Percentiles rank a stretch among this genome's conserved stretches.
phyloP scores from a whole-genome alignment of 192 early-diverging fungal species.

The Coemansia sp. region DNA sequence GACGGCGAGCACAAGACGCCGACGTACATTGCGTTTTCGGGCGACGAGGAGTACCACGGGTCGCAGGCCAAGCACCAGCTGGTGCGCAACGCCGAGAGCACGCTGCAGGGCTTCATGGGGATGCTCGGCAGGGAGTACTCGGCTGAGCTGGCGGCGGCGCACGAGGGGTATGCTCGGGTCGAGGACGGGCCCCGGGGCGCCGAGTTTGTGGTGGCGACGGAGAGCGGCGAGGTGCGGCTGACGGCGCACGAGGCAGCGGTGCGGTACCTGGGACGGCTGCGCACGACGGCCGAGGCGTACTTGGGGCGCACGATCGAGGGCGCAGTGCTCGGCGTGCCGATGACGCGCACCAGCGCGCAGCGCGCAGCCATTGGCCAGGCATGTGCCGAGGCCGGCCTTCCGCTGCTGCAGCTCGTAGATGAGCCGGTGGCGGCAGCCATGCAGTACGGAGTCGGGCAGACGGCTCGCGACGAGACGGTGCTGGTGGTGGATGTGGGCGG shows the following conservation, averaged over 20 bases:
- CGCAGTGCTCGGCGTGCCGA: slow-evolving; percentile 82
- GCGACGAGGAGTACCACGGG: slow-evolving; percentile 80
- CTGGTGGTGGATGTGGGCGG: slow-evolving; percentile 89
- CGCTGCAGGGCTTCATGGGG: slow-evolving; percentile 84
- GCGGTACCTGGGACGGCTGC: slow-evolving; percentile 78
- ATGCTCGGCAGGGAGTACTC: slow-evolving; percentile 66
- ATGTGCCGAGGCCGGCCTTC: slow-evolving; percentile 76
- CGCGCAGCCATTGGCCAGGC: slow-evolving; percentile 64
- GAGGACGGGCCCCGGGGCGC: slow-evolving; percentile 59
- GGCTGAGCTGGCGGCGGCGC: slow-evolving; percentile 36
- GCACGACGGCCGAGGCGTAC: slow-evolving; percentile 88
- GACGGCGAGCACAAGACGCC: slow-evolving; percentile 97
- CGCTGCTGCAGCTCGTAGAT: slow-evolving; percentile 74
- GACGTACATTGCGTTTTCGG: slow-evolving; percentile 87
- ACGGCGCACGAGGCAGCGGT: slow-evolving; percentile 73
- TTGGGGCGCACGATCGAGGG: slow-evolving; percentile 76
- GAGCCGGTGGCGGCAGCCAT: slow-evolving; percentile 91
- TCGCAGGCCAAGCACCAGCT: slow-evolving; percentile 82
- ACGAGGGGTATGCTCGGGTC: slow-evolving; percentile 56
- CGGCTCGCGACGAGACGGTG: slow-evolving; percentile 69
- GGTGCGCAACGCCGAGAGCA: slow-evolving; percentile 85
- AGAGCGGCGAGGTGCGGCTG: slow-evolving; percentile 61
- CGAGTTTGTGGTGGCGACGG: slow-evolving; percentile 65
- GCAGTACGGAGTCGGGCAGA: slow-evolving; percentile 71
- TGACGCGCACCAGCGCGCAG: slow-evolving; percentile 78